Conservation (phyloP, 148 eudicot species). For the Nepenthes gracilis region DNA sequence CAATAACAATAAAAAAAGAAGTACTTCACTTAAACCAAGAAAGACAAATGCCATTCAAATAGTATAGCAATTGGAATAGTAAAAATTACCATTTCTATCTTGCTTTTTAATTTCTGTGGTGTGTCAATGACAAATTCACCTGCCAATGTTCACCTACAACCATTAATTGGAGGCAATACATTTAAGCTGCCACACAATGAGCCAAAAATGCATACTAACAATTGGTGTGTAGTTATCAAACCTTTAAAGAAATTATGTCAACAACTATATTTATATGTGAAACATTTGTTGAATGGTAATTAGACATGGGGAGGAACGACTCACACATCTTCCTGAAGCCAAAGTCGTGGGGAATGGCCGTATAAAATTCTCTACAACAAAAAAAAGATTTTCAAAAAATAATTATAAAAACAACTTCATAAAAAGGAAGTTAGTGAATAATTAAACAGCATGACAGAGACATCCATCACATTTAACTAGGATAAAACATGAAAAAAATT, state of each 20-base stretch:
- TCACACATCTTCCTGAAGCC: constrained; percentile 92
- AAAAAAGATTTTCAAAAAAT: not conserved
- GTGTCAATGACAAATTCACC: constrained; percentile 95
- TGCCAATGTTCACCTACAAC: constrained; percentile 26
- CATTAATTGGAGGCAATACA: not conserved
- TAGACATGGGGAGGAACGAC: constrained; percentile 18
- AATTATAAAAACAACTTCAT: not conserved
- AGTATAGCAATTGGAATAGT: constrained; percentile 2
- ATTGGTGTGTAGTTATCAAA: too few species aligned
- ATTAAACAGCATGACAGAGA: too few species aligned
- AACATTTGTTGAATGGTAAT: not conserved
- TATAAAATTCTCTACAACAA: constrained; percentile 84
- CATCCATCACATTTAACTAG: not conserved
- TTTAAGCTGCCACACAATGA: not conserved
- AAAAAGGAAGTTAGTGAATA: too few species aligned
- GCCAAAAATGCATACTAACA: not conserved
- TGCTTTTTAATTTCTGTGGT: constrained; percentile 80
- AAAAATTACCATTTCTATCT: constrained; percentile 77
- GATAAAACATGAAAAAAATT: not conserved
- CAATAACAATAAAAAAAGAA: too few species aligned
- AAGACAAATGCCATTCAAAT: not conserved
- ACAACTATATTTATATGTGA: not conserved
- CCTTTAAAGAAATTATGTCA: too few species aligned
- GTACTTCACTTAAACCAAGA: not conserved
- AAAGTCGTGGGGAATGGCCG: constrained; percentile 92